These are phyloP conservation scores for Phylloporus sp. DNA, from an alignment of 1,284 basidiomycete genomes.

Conservation along the genomic window DNA sequence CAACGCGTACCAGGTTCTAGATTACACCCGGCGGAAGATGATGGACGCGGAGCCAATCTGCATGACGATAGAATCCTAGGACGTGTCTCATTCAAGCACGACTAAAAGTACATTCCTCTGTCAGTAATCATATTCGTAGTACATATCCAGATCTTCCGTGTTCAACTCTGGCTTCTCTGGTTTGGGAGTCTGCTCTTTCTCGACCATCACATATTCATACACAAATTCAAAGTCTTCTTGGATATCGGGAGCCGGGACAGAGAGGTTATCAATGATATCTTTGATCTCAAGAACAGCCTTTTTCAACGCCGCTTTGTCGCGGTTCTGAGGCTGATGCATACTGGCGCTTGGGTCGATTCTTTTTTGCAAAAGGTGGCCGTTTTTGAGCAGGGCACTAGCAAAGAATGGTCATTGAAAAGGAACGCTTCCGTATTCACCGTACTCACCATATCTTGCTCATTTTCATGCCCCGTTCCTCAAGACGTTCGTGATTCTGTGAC, in stretches of 20 bases:
- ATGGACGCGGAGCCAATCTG: no score
- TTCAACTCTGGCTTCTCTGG: no score
- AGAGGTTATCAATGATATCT: conserved; percentile 34
- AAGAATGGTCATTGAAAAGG: not conserved
- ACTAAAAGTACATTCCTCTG: no score
- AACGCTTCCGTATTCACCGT: not conserved
- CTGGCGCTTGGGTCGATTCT: conserved; percentile 37
- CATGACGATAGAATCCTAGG: no score
- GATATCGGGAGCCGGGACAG: conserved; percentile 24
- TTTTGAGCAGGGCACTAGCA: conserved; percentile 35
- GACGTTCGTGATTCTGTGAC: conserved; percentile 41
- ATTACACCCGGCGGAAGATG: no score
- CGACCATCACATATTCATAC: no score
- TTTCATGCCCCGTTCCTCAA: conserved; percentile 45
- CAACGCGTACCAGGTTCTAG: no score
- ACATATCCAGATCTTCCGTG: no score
- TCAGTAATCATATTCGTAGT: no score
- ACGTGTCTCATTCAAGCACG: no score
- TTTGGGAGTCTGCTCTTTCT: no score
- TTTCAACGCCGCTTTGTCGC: conserved; percentile 31
- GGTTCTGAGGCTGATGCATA: conserved; percentile 29
- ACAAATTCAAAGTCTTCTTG: conserved; percentile 32
- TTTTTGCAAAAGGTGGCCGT: conserved; percentile 31
- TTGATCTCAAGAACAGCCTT: conserved; percentile 33
- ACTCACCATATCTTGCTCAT: conserved; percentile 43